These are phyloP conservation scores for Colletotrichum shisoi DNA, from an alignment of 2,329 filamentous ascomycete species.

Conservation along the genomic window DNA sequence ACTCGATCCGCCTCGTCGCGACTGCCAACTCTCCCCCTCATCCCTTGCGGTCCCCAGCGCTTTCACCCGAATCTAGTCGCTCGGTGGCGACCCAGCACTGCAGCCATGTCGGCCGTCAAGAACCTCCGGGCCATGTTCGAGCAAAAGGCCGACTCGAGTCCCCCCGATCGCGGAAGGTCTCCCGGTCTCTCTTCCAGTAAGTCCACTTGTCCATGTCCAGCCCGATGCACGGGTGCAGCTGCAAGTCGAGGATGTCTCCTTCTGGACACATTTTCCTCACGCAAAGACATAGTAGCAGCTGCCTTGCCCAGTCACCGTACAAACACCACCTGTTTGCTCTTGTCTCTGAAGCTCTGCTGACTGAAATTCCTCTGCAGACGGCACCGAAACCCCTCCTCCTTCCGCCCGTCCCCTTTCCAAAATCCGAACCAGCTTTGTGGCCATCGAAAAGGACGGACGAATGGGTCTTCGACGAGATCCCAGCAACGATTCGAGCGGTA, in stretches of 20 bases:
- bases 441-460: constrained; percentile 71
- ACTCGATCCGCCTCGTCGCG: constrained; percentile 17
- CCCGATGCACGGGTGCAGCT: neutral
- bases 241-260: neutral
- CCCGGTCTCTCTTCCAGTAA: constrained; percentile 62
- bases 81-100: constrained; percentile 42
- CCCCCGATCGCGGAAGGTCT: constrained; percentile 74
- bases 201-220: neutral
- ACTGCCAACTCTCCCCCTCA: neutral
- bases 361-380: constrained; percentile 20
- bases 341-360: constrained; percentile 25
- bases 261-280: too few relatives aligned
- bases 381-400: constrained; percentile 39
- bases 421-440: constrained; percentile 77
- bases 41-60: constrained; percentile 12
- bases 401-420: constrained; percentile 71
- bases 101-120: constrained; percentile 72
- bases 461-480: constrained; percentile 60
- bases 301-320: constrained; percentile 6
- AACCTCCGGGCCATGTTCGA: constrained; percentile 84
- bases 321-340: neutral
- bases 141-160: constrained; percentile 70
- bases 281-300: neutral
- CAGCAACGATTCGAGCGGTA: constrained; percentile 53
- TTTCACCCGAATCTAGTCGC: constrained; percentile 15